Conservation (phyloP, 164 flowering plant genomes). For the Umbellularia californica region DNA sequence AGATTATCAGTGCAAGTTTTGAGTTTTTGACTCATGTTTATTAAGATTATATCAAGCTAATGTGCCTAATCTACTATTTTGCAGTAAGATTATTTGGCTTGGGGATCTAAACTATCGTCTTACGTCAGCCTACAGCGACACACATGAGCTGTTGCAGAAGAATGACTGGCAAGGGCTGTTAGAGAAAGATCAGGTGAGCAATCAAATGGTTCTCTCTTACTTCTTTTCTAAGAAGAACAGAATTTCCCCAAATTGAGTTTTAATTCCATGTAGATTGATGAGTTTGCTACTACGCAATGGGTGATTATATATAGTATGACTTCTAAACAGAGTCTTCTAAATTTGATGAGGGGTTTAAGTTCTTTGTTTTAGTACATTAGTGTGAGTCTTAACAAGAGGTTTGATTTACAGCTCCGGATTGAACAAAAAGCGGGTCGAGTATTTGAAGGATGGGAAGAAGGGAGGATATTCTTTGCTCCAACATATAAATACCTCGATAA, state of each 20-base stretch:
- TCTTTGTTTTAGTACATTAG: no score
- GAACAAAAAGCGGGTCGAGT: constrained; percentile 77
- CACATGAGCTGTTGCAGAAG: constrained; percentile 41
- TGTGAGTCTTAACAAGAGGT: background rate
- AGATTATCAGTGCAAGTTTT: background rate
- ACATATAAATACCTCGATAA: constrained; percentile 74
- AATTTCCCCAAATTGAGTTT: no score
- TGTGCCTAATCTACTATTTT: background rate
- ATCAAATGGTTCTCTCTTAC: background rate
- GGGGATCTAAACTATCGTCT: constrained; percentile 91
- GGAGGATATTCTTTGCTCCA: constrained; percentile 73
- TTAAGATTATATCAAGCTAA: background rate
- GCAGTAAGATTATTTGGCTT: constrained; percentile 77
- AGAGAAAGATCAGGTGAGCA: constrained; percentile 72
- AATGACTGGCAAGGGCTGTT: constrained; percentile 76
- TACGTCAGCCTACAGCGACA: constrained; percentile 35
- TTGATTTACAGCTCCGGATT: constrained; percentile 48
- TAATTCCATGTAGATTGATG: no score
- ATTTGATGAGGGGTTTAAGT: no score
- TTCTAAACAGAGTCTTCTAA: no score
- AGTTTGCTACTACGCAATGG: no score
- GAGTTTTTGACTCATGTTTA: background rate
- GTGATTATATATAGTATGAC: no score
- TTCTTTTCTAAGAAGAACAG: no score
- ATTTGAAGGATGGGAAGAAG: constrained; percentile 88